Percentiles rank a stretch among this genome's conserved stretches.
Conservation (phyloP, 1,284 basidiomycete species). For the Xerocomus amazonicus region DNA sequence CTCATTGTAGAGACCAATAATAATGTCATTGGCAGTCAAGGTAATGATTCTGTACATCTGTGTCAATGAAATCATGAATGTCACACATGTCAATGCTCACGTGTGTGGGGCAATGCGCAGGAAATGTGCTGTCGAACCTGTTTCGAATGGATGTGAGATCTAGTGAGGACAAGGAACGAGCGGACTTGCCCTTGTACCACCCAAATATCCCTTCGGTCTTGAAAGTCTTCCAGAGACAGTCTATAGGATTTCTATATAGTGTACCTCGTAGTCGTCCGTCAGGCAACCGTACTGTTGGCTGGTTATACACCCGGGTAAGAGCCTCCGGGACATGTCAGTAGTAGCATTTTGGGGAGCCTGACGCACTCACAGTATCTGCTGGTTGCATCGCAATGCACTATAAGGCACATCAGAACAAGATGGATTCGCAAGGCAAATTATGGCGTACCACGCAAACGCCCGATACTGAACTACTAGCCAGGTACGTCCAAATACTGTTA, state of each 20-base stretch:
- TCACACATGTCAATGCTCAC: slow-evolving; percentile 39
- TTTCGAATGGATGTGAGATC: slow-evolving; percentile 1
- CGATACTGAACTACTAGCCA: slow-evolving; percentile 85
- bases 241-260: slow-evolving; percentile 89
- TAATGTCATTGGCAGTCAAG: slow-evolving; percentile 82
- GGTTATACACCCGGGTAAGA: slow-evolving; percentile 95
- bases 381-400: slow-evolving; percentile 88
- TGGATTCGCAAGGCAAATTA: not conserved
- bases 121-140: slow-evolving; percentile 90
- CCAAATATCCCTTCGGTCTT: slow-evolving; percentile 87
- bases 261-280: slow-evolving; percentile 75
- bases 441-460: slow-evolving; percentile 84
- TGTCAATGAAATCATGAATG: slow-evolving; percentile 5
- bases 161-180: not conserved
- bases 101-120: slow-evolving; percentile 91
- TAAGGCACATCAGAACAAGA: slow-evolving; percentile 3
- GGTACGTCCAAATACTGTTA: slow-evolving; percentile 83
- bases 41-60: slow-evolving; percentile 66
- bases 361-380: slow-evolving; percentile 70
- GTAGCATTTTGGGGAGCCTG: not conserved
- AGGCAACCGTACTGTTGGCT: slow-evolving; percentile 72
- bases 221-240: slow-evolving; percentile 95
- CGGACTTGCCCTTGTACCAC: slow-evolving; percentile 80
- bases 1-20: slow-evolving; percentile 69
- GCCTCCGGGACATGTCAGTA: slow-evolving; percentile 48